Conservation (phyloP, 2,329 filamentous ascomycete species). For the Hymenoscyphus scutula region DNA sequence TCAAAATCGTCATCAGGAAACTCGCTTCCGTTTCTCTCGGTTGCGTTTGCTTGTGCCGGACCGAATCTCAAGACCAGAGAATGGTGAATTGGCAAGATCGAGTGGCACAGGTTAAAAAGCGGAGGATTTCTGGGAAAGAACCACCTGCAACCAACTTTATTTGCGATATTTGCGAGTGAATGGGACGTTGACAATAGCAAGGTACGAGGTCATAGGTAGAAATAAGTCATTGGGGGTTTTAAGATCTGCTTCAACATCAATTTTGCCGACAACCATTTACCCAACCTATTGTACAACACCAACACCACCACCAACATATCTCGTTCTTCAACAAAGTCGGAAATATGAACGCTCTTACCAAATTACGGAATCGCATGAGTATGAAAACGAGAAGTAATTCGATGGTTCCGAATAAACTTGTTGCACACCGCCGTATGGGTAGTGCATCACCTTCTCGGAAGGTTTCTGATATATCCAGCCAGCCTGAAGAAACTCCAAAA, state of each 20-base stretch:
- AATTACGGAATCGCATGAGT: neutral
- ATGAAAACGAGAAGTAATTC: neutral
- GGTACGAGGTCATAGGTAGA: neutral
- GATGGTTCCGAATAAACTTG: neutral
- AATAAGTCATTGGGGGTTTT: neutral
- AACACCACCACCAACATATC: neutral
- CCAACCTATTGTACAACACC: neutral
- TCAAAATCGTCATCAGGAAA: neutral
- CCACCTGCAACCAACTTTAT: neutral
- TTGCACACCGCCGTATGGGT: neutral
- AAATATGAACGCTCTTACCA: neutral
- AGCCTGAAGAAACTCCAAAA: neutral
- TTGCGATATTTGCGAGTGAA: neutral
- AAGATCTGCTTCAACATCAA: neutral
- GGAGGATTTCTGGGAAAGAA: neutral
- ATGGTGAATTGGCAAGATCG: neutral
- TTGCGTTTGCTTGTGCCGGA: neutral
- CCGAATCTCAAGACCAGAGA: neutral
- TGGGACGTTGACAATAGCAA: no score
- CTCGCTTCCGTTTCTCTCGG: no score
- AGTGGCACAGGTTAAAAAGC: neutral
- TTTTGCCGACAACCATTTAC: neutral
- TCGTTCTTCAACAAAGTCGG: neutral
- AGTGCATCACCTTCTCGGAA: neutral
- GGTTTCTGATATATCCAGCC: neutral